These are phyloP conservation scores for Nepenthes gracilis DNA, from an alignment of 148 eudicot genomes.

Conservation along the genomic window DNA sequence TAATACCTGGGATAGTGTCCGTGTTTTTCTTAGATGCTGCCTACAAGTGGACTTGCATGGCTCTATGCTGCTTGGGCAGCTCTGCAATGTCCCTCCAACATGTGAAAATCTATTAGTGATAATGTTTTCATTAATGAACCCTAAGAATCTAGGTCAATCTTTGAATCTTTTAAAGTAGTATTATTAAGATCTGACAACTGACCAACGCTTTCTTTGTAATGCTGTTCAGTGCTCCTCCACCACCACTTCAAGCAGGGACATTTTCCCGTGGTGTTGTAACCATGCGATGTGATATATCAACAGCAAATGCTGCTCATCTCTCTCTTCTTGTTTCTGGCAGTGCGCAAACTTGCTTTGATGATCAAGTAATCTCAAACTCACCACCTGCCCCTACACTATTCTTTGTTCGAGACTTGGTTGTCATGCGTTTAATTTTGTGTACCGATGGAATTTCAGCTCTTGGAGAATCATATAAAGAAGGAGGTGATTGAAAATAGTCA, in stretches of 20 bases:
- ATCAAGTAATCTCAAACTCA: slow-evolving; percentile 41
- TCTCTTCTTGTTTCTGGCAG: slow-evolving; percentile 93
- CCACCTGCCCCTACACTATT: not conserved
- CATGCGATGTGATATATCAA: slow-evolving; percentile 91
- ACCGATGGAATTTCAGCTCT: slow-evolving; percentile 25
- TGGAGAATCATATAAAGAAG: slow-evolving; percentile 92
- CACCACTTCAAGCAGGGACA: slow-evolving; percentile 93
- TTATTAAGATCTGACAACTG: not conserved
- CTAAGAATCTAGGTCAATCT: no score
- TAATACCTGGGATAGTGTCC: no score
- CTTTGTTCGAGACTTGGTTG: not conserved
- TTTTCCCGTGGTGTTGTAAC: slow-evolving; percentile 97
- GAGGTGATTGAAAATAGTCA: slow-evolving; percentile 73
- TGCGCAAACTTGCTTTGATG: slow-evolving; percentile 93
- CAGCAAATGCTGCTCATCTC: slow-evolving; percentile 74
- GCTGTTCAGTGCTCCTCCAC: slow-evolving; percentile 81
- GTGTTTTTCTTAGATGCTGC: no score
- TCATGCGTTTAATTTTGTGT: not conserved
- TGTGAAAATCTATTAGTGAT: no score
- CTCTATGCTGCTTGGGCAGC: no score
- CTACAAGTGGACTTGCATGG: no score
- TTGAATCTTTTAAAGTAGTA: not conserved
- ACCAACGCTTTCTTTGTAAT: slow-evolving; percentile 6
- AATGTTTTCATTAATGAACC: no score
- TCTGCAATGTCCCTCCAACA: no score